These are phyloP conservation scores for Aspergillus novofumigatus DNA, from an alignment of 2,329 filamentous ascomycete species.

Conservation along the genomic window DNA sequence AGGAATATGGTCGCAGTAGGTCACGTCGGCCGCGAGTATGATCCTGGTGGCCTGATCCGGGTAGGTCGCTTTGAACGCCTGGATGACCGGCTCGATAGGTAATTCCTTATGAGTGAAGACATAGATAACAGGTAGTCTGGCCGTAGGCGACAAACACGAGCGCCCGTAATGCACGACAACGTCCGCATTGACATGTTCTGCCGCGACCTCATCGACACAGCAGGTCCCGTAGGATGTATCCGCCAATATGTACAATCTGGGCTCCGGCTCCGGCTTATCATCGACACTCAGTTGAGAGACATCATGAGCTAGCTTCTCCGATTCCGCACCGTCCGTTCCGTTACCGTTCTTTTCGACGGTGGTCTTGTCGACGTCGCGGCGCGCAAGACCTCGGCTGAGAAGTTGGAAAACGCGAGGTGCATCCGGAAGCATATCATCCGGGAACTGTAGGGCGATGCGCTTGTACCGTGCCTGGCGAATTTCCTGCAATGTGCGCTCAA, in stretches of 20 bases:
- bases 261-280: slow-evolving; percentile 21
- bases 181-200: slow-evolving; percentile 86
- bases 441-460: slow-evolving; percentile 88
- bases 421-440: slow-evolving; percentile 86
- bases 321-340: slow-evolving; percentile 10
- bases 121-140: slow-evolving; percentile 80
- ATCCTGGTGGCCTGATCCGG: slow-evolving; percentile 59
- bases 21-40: slow-evolving; percentile 84
- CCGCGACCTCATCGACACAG: slow-evolving; percentile 94
- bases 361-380: slow-evolving; percentile 16
- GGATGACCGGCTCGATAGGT: slow-evolving; percentile 54
- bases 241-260: slow-evolving; percentile 73
- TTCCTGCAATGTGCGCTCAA: slow-evolving; percentile 71
- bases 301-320: slow-evolving; percentile 19
- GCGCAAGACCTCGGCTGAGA: slow-evolving; percentile 51
- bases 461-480: slow-evolving; percentile 68
- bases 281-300: slow-evolving; percentile 25
- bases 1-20: slow-evolving; percentile 71
- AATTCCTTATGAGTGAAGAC: slow-evolving; percentile 77
- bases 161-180: slow-evolving; percentile 92
- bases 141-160: slow-evolving; percentile 86
- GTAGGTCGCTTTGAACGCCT: slow-evolving; percentile 67
- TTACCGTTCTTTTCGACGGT: slow-evolving; percentile 11
- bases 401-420: slow-evolving; percentile 72
- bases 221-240: slow-evolving; percentile 97